Evolutionary conservation across 164 flowering plant genomes (phyloP).

Genomic region (Umbellularia californica): DNA sequence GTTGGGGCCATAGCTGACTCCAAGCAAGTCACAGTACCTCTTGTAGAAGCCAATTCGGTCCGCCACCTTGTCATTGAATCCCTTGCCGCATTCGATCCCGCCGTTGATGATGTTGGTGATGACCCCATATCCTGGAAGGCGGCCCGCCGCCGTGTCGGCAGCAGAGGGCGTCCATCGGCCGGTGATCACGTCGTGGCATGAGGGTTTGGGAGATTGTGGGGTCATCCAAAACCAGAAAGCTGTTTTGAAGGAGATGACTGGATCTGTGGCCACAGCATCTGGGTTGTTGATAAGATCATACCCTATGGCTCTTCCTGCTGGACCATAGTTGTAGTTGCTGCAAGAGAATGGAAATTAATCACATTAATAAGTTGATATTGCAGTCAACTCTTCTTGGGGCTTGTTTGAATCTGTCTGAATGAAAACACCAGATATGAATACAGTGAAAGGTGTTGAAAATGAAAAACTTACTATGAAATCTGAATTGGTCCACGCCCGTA

Average conservation of each 20-base stretch:
- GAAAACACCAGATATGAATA: too few species aligned
- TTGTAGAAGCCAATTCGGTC: constrained; percentile 12
- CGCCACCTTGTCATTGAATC: neutral
- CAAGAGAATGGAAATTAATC: neutral
- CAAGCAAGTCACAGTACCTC: constrained; percentile 10
- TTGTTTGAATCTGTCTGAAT: too few species aligned
- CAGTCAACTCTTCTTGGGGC: neutral
- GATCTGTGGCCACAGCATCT: constrained; percentile 30
- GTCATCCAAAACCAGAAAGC: constrained; percentile 48
- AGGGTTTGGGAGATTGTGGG: constrained; percentile 34
- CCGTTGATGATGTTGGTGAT: constrained; percentile 49
- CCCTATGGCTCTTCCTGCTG: constrained; percentile 26
- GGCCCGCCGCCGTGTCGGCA: constrained; percentile 25
- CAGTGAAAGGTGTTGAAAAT: too few species aligned
- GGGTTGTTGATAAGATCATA: constrained; percentile 26
- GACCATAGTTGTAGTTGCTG: constrained; percentile 42
- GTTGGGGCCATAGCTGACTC: constrained; percentile 9
- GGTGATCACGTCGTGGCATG: constrained; percentile 37
- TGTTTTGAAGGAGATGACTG: constrained; percentile 34
- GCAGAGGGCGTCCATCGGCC: constrained; percentile 32
- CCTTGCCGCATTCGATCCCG: constrained; percentile 32
- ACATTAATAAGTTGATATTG: neutral
- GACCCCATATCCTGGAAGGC: constrained; percentile 32
- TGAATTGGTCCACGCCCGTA: constrained; percentile 16
- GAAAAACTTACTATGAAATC: constrained; percentile 5